A percentile compares a stretch with the other conserved stretches of the same genome.
These are phyloP conservation scores for Ciborinia camelliae DNA, from an alignment of 2,329 filamentous ascomycete genomes.

Conservation along the genomic window DNA sequence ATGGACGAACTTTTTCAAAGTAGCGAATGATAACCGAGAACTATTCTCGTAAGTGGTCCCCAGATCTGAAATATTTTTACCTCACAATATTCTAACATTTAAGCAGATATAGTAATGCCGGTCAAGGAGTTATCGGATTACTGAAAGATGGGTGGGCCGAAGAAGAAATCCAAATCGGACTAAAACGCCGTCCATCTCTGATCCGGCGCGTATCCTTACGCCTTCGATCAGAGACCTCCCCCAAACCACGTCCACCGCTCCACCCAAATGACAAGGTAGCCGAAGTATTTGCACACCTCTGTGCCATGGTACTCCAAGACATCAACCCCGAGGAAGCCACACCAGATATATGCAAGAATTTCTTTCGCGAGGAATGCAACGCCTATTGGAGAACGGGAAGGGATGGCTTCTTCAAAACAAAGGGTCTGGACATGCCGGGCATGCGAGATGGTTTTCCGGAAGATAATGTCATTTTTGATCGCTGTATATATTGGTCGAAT, in stretches of 20 bases:
- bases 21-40: not conserved
- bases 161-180: not conserved
- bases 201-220: not conserved
- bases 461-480: not conserved
- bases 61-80: not conserved
- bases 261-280: not conserved
- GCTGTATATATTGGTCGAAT: not conserved
- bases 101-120: not conserved
- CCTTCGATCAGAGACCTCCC: too few relatives aligned
- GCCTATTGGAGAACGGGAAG: not conserved
- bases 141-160: not conserved
- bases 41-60: not conserved
- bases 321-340: not conserved
- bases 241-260: not conserved
- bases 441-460: not conserved
- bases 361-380: not conserved
- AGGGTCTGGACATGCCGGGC: not conserved
- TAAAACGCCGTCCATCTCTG: not conserved
- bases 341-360: not conserved
- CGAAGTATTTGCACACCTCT: not conserved
- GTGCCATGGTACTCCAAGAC: not conserved
- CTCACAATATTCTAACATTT: not conserved
- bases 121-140: not conserved
- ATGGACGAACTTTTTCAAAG: not conserved
- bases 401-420: rapidly evolving